Evolutionary conservation across 345 rosid genomes (phyloP).

Genomic region (Aegle marmelos): DNA sequence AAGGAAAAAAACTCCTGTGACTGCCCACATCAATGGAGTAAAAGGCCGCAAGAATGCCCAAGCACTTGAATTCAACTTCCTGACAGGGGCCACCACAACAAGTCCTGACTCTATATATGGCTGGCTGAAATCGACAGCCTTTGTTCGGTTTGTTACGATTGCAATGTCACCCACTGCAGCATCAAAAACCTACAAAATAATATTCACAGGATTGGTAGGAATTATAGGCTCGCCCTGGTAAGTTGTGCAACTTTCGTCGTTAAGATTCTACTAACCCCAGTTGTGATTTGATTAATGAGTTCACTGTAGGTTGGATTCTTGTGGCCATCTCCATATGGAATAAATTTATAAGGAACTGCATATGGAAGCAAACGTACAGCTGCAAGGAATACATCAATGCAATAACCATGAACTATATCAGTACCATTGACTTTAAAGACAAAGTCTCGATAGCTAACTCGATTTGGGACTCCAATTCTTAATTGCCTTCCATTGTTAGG

Average conservation of each 20-base stretch:
- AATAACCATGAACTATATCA: constrained; percentile 63
- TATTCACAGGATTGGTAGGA: constrained; percentile 6
- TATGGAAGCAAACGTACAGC: constrained; percentile 71
- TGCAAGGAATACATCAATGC: constrained; percentile 70
- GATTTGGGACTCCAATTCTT: constrained; percentile 72
- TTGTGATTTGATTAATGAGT: constrained; percentile 51
- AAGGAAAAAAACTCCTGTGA: constrained; percentile 69
- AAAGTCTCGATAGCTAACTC: constrained; percentile 58
- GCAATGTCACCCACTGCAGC: constrained; percentile 83
- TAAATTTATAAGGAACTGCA: constrained; percentile 69
- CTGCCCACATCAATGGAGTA: constrained; percentile 80
- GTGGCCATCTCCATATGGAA: constrained; percentile 77
- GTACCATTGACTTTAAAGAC: constrained; percentile 48
- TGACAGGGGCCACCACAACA: constrained; percentile 85
- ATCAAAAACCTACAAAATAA: constrained; percentile 63
- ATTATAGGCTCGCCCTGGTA: neutral
- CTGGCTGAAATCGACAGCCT: constrained; percentile 76
- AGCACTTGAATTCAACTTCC: constrained; percentile 53
- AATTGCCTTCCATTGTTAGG: constrained; percentile 73
- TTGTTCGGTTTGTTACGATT: constrained; percentile 68
- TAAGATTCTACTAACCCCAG: constrained; percentile 57
- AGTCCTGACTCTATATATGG: constrained; percentile 87
- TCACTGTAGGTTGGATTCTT: constrained; percentile 69
- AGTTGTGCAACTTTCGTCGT: neutral
- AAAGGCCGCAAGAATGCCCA: constrained; percentile 87